phyloP scores from a whole-genome alignment of 2,329 filamentous ascomycete species.

The Calonectria honghensis region DNA sequence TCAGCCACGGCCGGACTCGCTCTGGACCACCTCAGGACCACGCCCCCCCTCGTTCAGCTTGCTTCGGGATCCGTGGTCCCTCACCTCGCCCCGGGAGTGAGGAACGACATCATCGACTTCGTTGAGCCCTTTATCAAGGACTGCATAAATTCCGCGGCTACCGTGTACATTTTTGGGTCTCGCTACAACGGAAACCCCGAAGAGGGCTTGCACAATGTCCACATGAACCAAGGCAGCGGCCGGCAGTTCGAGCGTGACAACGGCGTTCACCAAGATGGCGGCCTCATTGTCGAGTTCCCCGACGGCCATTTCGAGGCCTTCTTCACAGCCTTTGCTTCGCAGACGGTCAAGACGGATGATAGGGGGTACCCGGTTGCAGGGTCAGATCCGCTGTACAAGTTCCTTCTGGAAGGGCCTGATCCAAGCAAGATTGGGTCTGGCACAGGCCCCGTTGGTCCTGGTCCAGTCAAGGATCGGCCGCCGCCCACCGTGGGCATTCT shows the following conservation, averaged over 20 bases:
- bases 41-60: constrained; percentile 2
- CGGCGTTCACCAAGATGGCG: constrained; percentile 37
- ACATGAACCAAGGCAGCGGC: constrained; percentile 43
- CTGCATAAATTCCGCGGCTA: constrained; percentile 29
- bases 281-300: constrained; percentile 37
- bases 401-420: constrained; percentile 18
- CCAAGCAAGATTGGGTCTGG: background rate
- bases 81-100: constrained; percentile 26
- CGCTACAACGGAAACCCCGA: constrained; percentile 22
- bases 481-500: constrained; percentile 20
- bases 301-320: constrained; percentile 40
- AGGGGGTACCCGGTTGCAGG: constrained; percentile 1
- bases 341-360: constrained; percentile 36
- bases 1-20: constrained; percentile 3
- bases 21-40: constrained; percentile 31
- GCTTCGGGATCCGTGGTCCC: constrained; percentile 21
- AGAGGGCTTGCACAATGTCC: constrained; percentile 33
- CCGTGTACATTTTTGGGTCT: constrained; percentile 36
- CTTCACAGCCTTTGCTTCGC: constrained; percentile 41
- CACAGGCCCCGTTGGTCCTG: background rate
- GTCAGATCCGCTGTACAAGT: constrained; percentile 34
- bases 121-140: constrained; percentile 28
- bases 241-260: constrained; percentile 22
- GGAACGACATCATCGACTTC: constrained; percentile 40
- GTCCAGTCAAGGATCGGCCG: background rate